Base-by-base conservation (phyloP, 1,284 basidiomycete species). In the Meira miltonrushii region DNA sequence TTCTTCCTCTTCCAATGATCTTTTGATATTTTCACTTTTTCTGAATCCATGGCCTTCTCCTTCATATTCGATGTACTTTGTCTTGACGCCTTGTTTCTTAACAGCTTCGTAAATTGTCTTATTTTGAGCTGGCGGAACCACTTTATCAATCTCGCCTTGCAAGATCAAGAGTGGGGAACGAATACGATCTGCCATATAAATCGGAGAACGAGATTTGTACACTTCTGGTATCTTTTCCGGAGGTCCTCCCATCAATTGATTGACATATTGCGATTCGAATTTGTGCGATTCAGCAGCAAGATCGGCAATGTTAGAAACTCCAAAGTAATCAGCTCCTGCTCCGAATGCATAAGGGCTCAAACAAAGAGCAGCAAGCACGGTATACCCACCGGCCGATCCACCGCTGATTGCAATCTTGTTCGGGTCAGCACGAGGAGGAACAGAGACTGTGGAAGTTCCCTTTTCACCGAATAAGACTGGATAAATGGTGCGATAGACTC, bases 251-350 rank as follows among this genome's bases (percentile, higher is more conserved):
- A 88, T 68, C 2, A 88, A 79, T 58, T 82, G 81, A 61, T 82
- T 59, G 7, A 61, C 71, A 62, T 86, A 87, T n/a, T 79, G 78
- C 19, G 82, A 80, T 71, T 86, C 84, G 53, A 87, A 87, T 67
- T 88, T 88, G 78, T 88, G 87, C 0, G 84, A 85, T 58, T 83
- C 33, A 39, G 81, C 75, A 5, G 79, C 81, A 15, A 87, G 79
- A 19, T 78, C 77, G 1, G 71, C 71, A 13, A 87, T 71, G 60
- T 86, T 83, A 0, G 83, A 83, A 19, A 87, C 77, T 0, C 86
- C 86, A 65, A 81, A 87, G 21, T 74, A 75, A 0, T 83, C 82
- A 0, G 81, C 82, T 0, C 82, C 84, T 2, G 82, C 83, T 1
- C 82, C 81, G 40, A 72, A 72, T 23, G 62, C 43, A 19, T 9